Evolutionary conservation across 2,329 filamentous ascomycete species (phyloP), one percentile per base, ranked within the genome.

Genomic region (Colletotrichum liriopes): DNA sequence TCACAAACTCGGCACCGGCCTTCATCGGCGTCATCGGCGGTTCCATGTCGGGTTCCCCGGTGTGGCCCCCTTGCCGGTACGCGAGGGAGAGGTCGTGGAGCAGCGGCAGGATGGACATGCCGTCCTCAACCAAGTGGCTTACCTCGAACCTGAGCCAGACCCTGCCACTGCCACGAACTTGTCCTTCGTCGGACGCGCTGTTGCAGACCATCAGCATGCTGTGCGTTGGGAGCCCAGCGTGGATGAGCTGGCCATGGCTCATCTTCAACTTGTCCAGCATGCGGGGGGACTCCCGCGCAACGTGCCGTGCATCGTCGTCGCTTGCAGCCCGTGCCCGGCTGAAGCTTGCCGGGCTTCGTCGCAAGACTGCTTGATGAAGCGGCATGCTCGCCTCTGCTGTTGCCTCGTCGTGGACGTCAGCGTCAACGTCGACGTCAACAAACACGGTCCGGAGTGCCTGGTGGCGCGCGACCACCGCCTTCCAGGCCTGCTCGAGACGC

Each of bases 381-480:
- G 43, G 43, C 43, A 47, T 47, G 20, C 43, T 47, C 43, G 43
- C 18, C 20, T n/a, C 43, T 47, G 20, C 20, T 4, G 20, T n/a
- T 14, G 20, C 20, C 20, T 9, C 20, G 20, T 47, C 43, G 18
- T 5, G 43, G 18, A 3, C 20, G 43, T 47, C 43, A 47, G 43
- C 43, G 43, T 47, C 43, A n/a, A 47, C 43, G 18, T 47, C 43
- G 43, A 23, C 43, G 6, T 47, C 43, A n/a, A 47, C 43, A 47
- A 47, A 47, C 43, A 47, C 20, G 18, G 43, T 47, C 43, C 43
- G 43, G 43, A 47, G 43, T n/a, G 43, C 43, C 43, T 47, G 43
- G 43, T 47, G 43, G 43, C 43, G 43, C 43, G 43, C 43, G 43
- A 47, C 43, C 43, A 47, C 43, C 43, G 43, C 43, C 43, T 47